Evolutionary conservation across 345 rosid genomes (phyloP).

Genomic region (Populus deltoides): DNA sequence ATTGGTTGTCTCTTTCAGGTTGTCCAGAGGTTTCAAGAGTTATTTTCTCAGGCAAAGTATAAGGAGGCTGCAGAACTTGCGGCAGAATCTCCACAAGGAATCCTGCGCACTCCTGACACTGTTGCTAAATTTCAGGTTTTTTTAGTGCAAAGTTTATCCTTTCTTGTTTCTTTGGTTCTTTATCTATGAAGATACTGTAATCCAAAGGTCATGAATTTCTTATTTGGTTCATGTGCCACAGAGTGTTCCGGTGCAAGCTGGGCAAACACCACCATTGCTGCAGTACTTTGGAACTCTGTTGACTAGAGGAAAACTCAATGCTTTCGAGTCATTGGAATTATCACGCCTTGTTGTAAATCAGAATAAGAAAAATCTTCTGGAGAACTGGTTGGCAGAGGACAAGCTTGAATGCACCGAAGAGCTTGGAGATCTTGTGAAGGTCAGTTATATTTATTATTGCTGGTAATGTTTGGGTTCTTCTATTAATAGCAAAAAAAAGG

Average conservation of each 20-base stretch:
- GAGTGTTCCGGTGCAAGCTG: constrained; percentile 98
- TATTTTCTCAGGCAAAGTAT: constrained; percentile 91
- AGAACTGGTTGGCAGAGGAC: constrained; percentile 95
- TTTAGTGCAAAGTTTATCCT: neutral
- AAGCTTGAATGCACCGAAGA: constrained; percentile 96
- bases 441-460: constrained; percentile 23
- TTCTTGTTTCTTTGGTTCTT: constrained; percentile 3
- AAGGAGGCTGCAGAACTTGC: constrained; percentile 99
- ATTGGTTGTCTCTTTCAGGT: constrained; percentile 46
- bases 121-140: constrained; percentile 91
- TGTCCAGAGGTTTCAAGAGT: constrained; percentile 91
- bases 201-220: neutral
- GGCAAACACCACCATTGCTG: constrained; percentile 90
- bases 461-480: neutral
- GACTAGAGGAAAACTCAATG: constrained; percentile 84
- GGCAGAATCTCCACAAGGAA: constrained; percentile 95
- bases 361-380: constrained; percentile 87
- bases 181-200: neutral
- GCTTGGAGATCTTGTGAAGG: constrained; percentile 98
- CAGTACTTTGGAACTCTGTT: constrained; percentile 95
- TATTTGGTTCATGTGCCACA: constrained; percentile 24
- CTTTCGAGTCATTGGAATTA: constrained; percentile 91
- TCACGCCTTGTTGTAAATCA: constrained; percentile 96
- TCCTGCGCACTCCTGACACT: constrained; percentile 90
- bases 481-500: neutral